Evolutionary conservation across 2,329 filamentous ascomycete genomes (phyloP).

Genomic region (Botrytis deweyae): DNA sequence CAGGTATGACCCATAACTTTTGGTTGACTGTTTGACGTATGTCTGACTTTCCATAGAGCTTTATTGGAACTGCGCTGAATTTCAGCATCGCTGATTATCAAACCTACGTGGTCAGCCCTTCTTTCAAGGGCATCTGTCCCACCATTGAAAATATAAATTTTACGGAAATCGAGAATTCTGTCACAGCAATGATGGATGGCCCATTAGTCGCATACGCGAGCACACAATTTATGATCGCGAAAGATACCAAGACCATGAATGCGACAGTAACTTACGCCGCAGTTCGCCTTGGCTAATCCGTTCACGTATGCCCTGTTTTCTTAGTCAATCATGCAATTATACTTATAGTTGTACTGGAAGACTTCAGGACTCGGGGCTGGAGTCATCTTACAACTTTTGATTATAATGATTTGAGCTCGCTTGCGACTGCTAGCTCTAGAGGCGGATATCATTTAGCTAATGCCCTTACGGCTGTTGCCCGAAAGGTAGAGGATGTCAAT

Average conservation of each 20-base stretch:
- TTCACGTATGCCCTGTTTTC: slow-evolving; percentile 16
- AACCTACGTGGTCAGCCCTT: neutral
- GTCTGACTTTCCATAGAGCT: neutral
- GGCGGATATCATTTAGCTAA: neutral
- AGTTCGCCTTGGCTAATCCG: slow-evolving; percentile 6
- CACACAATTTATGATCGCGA: slow-evolving; percentile 41
- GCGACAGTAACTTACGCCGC: slow-evolving; percentile 5
- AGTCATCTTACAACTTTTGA: neutral
- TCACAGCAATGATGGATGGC: slow-evolving; percentile 25
- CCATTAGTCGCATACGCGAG: slow-evolving; percentile 39
- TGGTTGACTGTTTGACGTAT: no score
- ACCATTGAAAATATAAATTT: slow-evolving; percentile 16
- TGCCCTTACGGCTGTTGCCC: neutral
- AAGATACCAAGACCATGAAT: neutral
- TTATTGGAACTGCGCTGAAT: slow-evolving; percentile 22
- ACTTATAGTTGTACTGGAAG: slow-evolving; percentile 17
- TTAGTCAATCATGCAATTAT: slow-evolving; percentile 15
- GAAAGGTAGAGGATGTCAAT: neutral
- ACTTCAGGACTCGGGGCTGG: slow-evolving; percentile 18
- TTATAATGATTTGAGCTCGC: neutral
- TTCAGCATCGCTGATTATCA: slow-evolving; percentile 22
- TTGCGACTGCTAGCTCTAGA: slow-evolving; percentile 3
- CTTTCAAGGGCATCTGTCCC: neutral
- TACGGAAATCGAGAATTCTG: slow-evolving; percentile 13
- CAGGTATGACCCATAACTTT: neutral